Percentiles rank a stretch among this genome's conserved stretches.
Conservation (phyloP, 208 protist species). For the Crithidia brevicula region DNA sequence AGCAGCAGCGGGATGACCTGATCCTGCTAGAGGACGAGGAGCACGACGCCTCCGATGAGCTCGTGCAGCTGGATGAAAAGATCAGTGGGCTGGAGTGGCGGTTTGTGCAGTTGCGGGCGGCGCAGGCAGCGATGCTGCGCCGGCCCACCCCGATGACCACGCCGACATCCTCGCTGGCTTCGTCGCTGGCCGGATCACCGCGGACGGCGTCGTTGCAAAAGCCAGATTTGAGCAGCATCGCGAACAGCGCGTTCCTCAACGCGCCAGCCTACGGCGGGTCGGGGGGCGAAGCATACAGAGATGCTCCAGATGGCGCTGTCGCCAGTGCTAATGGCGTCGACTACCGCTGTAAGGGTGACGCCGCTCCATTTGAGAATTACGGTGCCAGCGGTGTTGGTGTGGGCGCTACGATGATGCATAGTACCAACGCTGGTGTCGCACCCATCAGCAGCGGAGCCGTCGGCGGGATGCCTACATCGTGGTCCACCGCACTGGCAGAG, state of each 20-base stretch:
- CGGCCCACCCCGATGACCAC: conserved; percentile 32
- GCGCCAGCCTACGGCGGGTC: too few relatives aligned
- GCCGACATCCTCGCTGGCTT: conserved; percentile 22
- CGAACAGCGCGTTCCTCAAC: too few relatives aligned
- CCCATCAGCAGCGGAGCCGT: not conserved
- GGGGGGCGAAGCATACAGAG: too few relatives aligned
- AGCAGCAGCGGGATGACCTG: conserved; percentile 70
- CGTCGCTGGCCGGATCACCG: conserved; percentile 34
- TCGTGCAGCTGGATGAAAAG: conserved; percentile 44
- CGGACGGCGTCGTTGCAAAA: conserved; percentile 18
- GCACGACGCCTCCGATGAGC: conserved; percentile 44
- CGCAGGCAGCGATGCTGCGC: conserved; percentile 55
- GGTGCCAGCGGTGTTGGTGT: too few relatives aligned
- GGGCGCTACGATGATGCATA: too few relatives aligned
- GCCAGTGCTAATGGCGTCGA: too few relatives aligned
- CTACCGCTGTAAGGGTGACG: too few relatives aligned
- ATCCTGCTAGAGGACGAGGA: conserved; percentile 77
- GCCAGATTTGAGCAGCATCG: not conserved
- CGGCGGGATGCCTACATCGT: not conserved
- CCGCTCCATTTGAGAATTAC: too few relatives aligned
- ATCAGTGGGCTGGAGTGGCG: conserved; percentile 53
- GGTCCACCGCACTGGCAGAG: conserved; percentile 14
- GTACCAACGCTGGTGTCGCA: not conserved
- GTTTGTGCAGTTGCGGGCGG: conserved; percentile 49
- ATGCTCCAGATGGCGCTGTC: too few relatives aligned